Base-by-base conservation (phyloP, 441 rosid species). In the Metrosideros polymorpha region DNA sequence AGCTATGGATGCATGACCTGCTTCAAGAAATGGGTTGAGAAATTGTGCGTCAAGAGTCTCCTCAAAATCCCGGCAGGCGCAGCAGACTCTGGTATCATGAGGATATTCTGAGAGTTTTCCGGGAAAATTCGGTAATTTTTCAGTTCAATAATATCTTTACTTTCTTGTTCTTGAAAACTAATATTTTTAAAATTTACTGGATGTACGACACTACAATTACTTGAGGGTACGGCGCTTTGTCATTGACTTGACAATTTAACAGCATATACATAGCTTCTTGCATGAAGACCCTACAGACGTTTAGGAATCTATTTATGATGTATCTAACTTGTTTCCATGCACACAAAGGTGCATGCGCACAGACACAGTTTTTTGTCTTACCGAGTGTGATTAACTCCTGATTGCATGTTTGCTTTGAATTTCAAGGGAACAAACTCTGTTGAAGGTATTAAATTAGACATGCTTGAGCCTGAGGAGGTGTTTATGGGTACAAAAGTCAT, bases 21-120 rank as follows among this genome's bases (percentile, higher is more conserved):
- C 82, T 90, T 27, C 92, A 88, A 85, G 75, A 39, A 57, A 84
- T 89, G 89, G 92, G 91, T 15, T 39, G 87, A 51, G 66, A 91
- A 51, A 59, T 91, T 6, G 86, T 89, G 39, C 39, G 8, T 25
- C 83, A 85, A 55, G 83, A 85, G 53, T 85, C 86, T 63, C 54
- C 82, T 4, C 84, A 87, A 8, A 2, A 77, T 54, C 87, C 84
- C 1, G 76, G 87, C 13, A 52, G n/a, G 53, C 86, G 86, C 39
- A 84, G 87, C 71, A 83, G 91, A 82, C 87, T 89, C 59, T 89
- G 89, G 91, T 82, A 47, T 77, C 83, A 76, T 27, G 87, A 89
- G 49, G 90, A 89, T 32, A 45, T 85, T 85, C 53, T 59, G 43
- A 55, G 32, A 29, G 86, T 85, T 8, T 24, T 85, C 9, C 24